These are phyloP conservation scores for Acacia crassicarpa DNA, from an alignment of 306 rosid genomes.

Conservation along the genomic window DNA sequence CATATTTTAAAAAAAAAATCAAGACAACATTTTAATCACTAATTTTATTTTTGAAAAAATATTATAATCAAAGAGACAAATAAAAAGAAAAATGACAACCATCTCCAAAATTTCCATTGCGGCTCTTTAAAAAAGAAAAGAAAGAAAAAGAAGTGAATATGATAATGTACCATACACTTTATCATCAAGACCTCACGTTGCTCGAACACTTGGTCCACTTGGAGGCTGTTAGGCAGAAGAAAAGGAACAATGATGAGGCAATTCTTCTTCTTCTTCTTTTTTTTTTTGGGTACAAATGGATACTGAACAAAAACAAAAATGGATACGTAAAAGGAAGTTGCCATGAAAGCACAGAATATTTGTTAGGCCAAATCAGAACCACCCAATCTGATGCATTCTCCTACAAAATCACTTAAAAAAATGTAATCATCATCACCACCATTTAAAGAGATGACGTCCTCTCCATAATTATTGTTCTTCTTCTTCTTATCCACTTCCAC, in stretches of 20 bases:
- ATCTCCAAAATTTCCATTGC: neutral
- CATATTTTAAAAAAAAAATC: no score
- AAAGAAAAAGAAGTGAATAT: neutral
- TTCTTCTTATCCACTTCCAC: neutral
- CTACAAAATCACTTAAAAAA: neutral
- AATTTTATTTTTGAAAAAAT: no score
- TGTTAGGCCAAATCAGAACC: constrained; percentile 2
- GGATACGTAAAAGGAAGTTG: neutral
- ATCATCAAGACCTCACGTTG: neutral
- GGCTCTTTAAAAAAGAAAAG: neutral
- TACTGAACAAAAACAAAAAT: no score
- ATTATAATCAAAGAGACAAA: neutral
- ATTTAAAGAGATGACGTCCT: neutral
- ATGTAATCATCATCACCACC: neutral
- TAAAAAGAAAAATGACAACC: neutral
- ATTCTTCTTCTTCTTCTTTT: no score
- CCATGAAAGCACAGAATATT: neutral
- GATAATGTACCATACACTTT: neutral
- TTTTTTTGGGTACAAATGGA: no score
- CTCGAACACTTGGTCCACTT: neutral
- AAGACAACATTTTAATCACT: no score
- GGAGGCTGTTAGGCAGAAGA: neutral
- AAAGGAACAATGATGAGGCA: neutral
- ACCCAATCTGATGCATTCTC: neutral
- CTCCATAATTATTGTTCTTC: neutral